Evolutionary conservation across 2,329 filamentous ascomycete species (phyloP).

Genomic region (Zalaria sp.): DNA sequence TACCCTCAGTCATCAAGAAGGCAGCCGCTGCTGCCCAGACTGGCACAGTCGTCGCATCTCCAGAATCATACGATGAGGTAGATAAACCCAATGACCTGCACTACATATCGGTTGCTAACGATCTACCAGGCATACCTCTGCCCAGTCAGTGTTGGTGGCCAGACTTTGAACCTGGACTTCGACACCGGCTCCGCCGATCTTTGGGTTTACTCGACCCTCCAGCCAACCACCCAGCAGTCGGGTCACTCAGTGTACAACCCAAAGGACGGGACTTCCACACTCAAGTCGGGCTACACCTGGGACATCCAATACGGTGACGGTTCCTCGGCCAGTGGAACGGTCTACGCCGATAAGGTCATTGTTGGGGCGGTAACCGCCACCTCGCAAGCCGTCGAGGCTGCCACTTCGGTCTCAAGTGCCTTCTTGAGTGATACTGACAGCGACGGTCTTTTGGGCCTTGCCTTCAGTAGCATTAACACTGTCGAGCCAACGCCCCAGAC

Average conservation of each 20-base stretch:
- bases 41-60: conserved; percentile 25
- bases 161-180: conserved; percentile 51
- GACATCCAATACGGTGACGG: conserved; percentile 52
- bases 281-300: conserved; percentile 40
- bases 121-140: conserved; percentile 20
- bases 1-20: conserved; percentile 12
- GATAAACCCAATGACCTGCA: background rate
- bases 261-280: conserved; percentile 27
- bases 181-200: conserved; percentile 58
- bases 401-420: conserved; percentile 39
- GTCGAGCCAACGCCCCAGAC: conserved; percentile 34
- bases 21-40: conserved; percentile 21
- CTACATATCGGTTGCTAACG: conserved; percentile 12
- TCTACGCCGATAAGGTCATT: conserved; percentile 51
- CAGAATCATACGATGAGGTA: conserved; percentile 18
- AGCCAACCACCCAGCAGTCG: conserved; percentile 32
- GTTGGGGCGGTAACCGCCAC: conserved; percentile 46
- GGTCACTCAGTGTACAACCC: conserved; percentile 48
- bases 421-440: conserved; percentile 39
- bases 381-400: conserved; percentile 52
- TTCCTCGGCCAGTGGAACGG: conserved; percentile 46
- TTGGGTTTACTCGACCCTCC: conserved; percentile 53
- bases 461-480: conserved; percentile 46
- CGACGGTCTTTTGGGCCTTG: conserved; percentile 47
- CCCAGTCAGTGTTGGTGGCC: conserved; percentile 49